These are phyloP conservation scores for Monosporascus sp. DNA, from an alignment of 2,329 filamentous ascomycete species.

Conservation along the genomic window DNA sequence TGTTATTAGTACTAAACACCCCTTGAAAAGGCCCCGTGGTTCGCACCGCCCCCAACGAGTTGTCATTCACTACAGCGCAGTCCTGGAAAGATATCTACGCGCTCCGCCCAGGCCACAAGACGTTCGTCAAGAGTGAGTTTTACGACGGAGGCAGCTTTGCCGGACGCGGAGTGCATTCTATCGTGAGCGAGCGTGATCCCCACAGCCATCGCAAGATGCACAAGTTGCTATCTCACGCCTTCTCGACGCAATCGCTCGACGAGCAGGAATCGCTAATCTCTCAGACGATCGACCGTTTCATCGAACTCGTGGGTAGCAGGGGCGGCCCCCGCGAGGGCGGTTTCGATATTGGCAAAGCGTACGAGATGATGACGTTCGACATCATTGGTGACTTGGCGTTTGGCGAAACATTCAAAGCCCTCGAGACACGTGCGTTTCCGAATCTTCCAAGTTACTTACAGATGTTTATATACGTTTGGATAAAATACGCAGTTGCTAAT, in stretches of 20 bases:
- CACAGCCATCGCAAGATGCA: constrained; percentile 9
- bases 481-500: too few relatives aligned
- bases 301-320: constrained; percentile 4
- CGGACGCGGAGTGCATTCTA: constrained; percentile 2
- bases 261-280: constrained; percentile 14
- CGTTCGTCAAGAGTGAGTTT: constrained; percentile 14
- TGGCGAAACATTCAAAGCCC: constrained; percentile 5
- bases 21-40: constrained; percentile 21
- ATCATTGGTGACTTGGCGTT: constrained; percentile 7
- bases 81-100: constrained; percentile 33
- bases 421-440: too few relatives aligned
- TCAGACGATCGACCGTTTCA: constrained; percentile 10
- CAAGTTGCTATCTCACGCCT: constrained; percentile 10
- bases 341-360: constrained; percentile 5
- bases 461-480: too few relatives aligned
- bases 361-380: constrained; percentile 6
- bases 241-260: constrained; percentile 6
- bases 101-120: constrained; percentile 6
- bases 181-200: constrained; percentile 11
- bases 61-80: constrained; percentile 28
- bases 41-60: constrained; percentile 29
- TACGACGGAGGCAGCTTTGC: constrained; percentile 11
- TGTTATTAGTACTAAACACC: too few relatives aligned
- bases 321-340: background rate
- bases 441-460: too few relatives aligned